phyloP scores from a whole-genome alignment of 371 early-diverging fungal species.

The Lichtheimia corymbifera region DNA sequence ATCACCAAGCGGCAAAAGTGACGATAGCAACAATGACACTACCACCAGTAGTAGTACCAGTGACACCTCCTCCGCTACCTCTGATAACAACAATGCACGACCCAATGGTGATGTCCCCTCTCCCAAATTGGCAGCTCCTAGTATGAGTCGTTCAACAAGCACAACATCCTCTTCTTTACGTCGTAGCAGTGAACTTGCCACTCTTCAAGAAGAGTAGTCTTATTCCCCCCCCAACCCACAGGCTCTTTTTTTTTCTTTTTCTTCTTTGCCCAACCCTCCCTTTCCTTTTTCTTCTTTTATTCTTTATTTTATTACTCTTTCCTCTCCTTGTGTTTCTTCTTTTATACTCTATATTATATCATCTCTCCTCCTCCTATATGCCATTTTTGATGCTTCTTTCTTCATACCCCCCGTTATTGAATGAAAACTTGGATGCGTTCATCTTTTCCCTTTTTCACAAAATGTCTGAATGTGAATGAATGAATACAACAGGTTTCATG shows the following conservation, averaged over 20 bases:
- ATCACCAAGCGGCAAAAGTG: constrained; percentile 4
- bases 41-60: background rate
- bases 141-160: constrained; percentile 28
- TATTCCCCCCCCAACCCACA: background rate
- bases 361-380: background rate
- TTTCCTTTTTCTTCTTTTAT: background rate
- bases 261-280: background rate
- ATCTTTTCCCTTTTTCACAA: no score
- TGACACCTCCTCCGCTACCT: constrained; percentile 18
- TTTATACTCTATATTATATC: background rate
- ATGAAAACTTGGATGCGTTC: no score
- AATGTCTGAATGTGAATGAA: no score
- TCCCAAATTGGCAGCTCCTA: constrained; percentile 19
- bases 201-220: constrained; percentile 42
- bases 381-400: background rate
- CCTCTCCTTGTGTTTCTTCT: background rate
- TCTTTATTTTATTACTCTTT: background rate
- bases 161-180: constrained; percentile 33
- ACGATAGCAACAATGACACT: constrained; percentile 7
- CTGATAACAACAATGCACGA: constrained; percentile 9
- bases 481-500: no score
- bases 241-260: constrained; percentile 2
- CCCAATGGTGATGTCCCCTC: constrained; percentile 2
- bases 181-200: constrained; percentile 45
- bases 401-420: no score